Evolutionary conservation across 345 rosid species (phyloP).

Genomic region (Euphorbia pulcherrima): DNA sequence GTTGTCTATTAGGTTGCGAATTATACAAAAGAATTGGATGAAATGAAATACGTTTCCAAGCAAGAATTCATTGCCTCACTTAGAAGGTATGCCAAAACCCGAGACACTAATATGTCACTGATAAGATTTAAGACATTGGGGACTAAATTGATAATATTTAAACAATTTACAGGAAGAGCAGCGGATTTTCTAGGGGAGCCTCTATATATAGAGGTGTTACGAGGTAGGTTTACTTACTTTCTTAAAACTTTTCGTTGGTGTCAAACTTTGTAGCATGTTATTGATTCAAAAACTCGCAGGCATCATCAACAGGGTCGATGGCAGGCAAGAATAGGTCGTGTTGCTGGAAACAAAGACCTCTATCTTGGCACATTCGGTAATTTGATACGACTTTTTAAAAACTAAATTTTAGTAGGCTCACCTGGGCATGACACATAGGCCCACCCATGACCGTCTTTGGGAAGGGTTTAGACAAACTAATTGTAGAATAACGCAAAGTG

Average conservation of each 20-base stretch:
- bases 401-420: no score
- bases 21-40: constrained; percentile 74
- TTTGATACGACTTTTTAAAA: neutral
- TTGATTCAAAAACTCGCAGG: constrained; percentile 33
- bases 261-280: neutral
- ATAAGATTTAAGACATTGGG: neutral
- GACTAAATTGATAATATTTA: neutral
- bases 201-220: constrained; percentile 95
- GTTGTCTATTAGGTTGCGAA: constrained; percentile 47
- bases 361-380: constrained; percentile 95
- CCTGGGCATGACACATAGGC: no score
- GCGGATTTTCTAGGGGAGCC: constrained; percentile 98
- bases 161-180: constrained; percentile 63
- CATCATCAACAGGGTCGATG: constrained; percentile 99
- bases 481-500: no score
- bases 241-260: neutral
- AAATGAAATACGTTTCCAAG: constrained; percentile 79
- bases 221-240: constrained; percentile 34
- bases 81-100: constrained; percentile 54
- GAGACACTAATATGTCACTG: neutral
- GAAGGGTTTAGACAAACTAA: no score
- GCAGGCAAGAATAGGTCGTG: constrained; percentile 99
- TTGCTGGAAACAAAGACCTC: constrained; percentile 94
- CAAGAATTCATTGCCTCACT: constrained; percentile 95
- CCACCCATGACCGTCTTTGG: no score